Evolutionary conservation across 2,329 filamentous ascomycete genomes (phyloP).

Genomic region (Capronia americana): DNA sequence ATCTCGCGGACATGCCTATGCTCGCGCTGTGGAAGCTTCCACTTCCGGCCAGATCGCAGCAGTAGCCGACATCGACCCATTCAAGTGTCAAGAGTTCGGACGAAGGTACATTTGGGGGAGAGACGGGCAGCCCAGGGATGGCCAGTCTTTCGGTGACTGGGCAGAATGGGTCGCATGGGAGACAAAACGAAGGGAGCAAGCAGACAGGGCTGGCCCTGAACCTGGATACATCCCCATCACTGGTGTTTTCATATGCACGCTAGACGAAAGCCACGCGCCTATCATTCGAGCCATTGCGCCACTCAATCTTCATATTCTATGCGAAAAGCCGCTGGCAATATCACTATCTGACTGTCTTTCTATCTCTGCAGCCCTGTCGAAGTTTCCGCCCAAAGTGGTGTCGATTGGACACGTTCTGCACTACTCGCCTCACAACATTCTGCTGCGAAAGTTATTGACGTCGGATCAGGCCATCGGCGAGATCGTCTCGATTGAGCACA

Average conservation of each 20-base stretch:
- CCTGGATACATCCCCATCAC: slow-evolving; percentile 55
- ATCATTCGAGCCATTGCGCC: slow-evolving; percentile 77
- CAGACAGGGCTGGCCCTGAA: slow-evolving; percentile 56
- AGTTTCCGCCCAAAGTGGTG: slow-evolving; percentile 64
- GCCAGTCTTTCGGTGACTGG: slow-evolving; percentile 77
- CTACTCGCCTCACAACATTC: slow-evolving; percentile 90
- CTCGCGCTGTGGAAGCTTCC: slow-evolving; percentile 66
- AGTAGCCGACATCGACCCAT: slow-evolving; percentile 80
- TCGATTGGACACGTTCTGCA: slow-evolving; percentile 92
- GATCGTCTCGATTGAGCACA: slow-evolving; percentile 84
- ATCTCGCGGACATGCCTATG: slow-evolving; percentile 77
- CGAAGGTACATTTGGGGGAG: slow-evolving; percentile 74
- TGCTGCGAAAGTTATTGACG: slow-evolving; percentile 78
- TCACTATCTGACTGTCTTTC: slow-evolving; percentile 76
- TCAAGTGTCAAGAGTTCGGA: slow-evolving; percentile 76
- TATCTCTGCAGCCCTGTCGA: slow-evolving; percentile 41
- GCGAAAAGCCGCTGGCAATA: slow-evolving; percentile 91
- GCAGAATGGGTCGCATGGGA: slow-evolving; percentile 75
- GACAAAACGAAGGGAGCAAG: slow-evolving; percentile 61
- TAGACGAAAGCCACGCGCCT: slow-evolving; percentile 87
- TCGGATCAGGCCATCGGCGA: slow-evolving; percentile 80
- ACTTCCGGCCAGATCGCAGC: slow-evolving; percentile 64
- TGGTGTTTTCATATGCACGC: slow-evolving; percentile 73
- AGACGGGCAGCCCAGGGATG: slow-evolving; percentile 55
- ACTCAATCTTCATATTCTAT: slow-evolving; percentile 79